Percentiles rank a stretch among this genome's conserved stretches.
phyloP scores from a whole-genome alignment of 2,329 filamentous ascomycete species.

The Proliferodiscus dingleyae region DNA sequence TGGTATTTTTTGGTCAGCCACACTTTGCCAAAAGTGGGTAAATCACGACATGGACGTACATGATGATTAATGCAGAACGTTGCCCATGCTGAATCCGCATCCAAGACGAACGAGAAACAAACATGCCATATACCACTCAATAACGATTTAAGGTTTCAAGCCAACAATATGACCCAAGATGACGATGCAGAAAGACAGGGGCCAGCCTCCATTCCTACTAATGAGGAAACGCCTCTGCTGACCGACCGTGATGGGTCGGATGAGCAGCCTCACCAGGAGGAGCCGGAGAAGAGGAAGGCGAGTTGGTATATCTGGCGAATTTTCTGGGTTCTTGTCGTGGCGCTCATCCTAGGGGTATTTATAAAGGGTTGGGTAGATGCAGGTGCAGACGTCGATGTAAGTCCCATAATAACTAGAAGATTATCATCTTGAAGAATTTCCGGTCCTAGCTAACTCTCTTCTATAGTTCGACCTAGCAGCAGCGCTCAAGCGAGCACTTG shows the following conservation, averaged over 20 bases:
- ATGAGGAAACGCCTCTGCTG: slow-evolving; percentile 25
- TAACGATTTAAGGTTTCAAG: no score
- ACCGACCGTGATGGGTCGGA: slow-evolving; percentile 8
- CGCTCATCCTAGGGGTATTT: slow-evolving; percentile 35
- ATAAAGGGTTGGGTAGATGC: slow-evolving; percentile 44
- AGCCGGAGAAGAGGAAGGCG: slow-evolving; percentile 2
- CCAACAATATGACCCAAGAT: no score
- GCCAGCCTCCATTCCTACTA: no score
- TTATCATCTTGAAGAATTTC: not conserved
- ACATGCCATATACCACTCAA: no score
- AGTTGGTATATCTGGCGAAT: slow-evolving; percentile 35
- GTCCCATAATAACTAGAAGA: slow-evolving; percentile 7
- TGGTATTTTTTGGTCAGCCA: no score
- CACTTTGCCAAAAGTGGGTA: no score
- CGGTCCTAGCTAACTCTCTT: not conserved
- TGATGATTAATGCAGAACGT: no score
- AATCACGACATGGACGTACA: no score
- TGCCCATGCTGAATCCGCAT: no score
- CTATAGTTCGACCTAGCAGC: slow-evolving; percentile 40
- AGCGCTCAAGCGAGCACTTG: slow-evolving; percentile 42
- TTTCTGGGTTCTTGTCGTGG: slow-evolving; percentile 34
- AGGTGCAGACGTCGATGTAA: slow-evolving; percentile 35
- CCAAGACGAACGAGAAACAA: no score
- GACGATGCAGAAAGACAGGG: no score
- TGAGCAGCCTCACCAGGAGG: slow-evolving; percentile 11